A percentile compares a stretch with the other conserved stretches of the same genome.
Conservation (phyloP, 805 yeast genomes). For the Debaryomyces hansenii region DNA sequence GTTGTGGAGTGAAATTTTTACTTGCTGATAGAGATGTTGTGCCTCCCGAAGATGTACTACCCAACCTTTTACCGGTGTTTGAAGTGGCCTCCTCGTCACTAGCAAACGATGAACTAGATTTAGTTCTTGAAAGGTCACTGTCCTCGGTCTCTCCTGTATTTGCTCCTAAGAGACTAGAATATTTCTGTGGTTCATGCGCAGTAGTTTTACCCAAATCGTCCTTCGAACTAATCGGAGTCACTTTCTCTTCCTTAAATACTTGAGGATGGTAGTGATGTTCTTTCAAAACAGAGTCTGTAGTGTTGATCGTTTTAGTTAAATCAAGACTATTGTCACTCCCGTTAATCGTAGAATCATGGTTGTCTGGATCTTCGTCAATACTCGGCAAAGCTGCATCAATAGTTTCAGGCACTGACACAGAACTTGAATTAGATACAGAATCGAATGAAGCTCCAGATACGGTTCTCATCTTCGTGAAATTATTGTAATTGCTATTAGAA, state of each 20-base stretch:
- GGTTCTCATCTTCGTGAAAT: constrained; percentile 30
- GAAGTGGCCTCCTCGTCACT: neutral
- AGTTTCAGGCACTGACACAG: constrained; percentile 41
- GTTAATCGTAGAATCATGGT: constrained; percentile 7
- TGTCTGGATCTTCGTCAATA: constrained; percentile 31
- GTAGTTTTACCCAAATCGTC: constrained; percentile 1
- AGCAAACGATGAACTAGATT: neutral
- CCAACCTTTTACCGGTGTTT: neutral
- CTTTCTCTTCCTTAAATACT: constrained; percentile 25
- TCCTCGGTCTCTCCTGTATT: neutral
- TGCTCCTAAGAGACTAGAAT: constrained; percentile 23
- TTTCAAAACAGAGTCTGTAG: constrained; percentile 25
- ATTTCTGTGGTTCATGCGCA: constrained; percentile 13
- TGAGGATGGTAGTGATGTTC: constrained; percentile 19
- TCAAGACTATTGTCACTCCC: constrained; percentile 6
- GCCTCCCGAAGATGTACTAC: neutral
- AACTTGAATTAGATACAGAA: constrained; percentile 21
- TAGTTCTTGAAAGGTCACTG: neutral
- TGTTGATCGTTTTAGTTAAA: neutral
- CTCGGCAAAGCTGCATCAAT: constrained; percentile 39
- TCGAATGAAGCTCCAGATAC: constrained; percentile 16
- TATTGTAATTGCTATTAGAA: constrained; percentile 23
- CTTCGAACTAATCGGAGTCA: constrained; percentile 21
- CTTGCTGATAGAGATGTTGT: neutral
- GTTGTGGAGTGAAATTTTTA: constrained; percentile 2